Base-by-base conservation (phyloP, 306 rosid species). In the Pachyrhizus erosus region DNA sequence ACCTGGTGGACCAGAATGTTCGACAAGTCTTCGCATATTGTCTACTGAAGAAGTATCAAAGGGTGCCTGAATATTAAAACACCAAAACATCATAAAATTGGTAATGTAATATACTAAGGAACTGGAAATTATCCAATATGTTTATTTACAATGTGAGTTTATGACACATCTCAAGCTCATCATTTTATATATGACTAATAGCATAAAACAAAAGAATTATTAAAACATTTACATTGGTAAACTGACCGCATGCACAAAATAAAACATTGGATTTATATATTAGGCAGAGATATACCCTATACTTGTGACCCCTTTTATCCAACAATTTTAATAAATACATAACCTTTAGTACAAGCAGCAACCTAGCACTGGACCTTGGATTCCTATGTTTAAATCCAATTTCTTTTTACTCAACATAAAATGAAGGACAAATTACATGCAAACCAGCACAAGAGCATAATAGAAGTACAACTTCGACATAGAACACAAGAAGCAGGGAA, bases 11-110 rank as follows among this genome's bases (percentile, higher is more conserved):
- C 91, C 94, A 55, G 97, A 92, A 88, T 96, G 91, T 76, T 96
- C 92, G 24, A 83, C 86, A 51, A 96, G 97, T 84, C 98, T 92
- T 86, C 97, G 89, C 89, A 96, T 94, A 86, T 93, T 96, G 86
- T 94, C 98, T 82, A 94, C 95, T 78, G 99, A 84, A 79, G 98
- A 80, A 88, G 88, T 6, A 86, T 96, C 99, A 78, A 96, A 96
- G 86, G 90, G 92, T 79, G 99, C 99, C 99, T 96, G 90, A 87
- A 83, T 81, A 81, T 85, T 84, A 21, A 73, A 89, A 86, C 75
- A 89, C 92, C 86, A 83, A 84, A 71, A 77, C 26, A 85, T 80
- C 60, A 37, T 67, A 77, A 58, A 71, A 75, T 46, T 70, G 73
- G 80, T 37, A 17, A 48, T 68, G 46, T 66, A 51, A 23, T 64